Evolutionary conservation across 805 yeast genomes (phyloP), one percentile per base, ranked within the genome.

Genomic region (Vanderwaltozyma tropicalis): DNA sequence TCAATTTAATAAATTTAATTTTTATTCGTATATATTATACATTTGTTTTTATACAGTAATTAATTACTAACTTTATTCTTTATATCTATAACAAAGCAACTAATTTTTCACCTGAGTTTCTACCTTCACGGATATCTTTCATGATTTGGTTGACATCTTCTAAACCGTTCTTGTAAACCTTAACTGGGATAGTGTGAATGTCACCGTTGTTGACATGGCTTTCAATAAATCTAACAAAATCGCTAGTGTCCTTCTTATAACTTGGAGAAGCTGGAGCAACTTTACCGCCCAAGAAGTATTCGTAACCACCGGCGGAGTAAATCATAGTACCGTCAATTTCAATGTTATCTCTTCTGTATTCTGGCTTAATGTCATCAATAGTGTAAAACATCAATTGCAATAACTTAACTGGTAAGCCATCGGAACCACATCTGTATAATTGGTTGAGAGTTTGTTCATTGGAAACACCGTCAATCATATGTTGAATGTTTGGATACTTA

Each of bases 221-320:
- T 22, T 45, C 59, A 10, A 48, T 46, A 41, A 40, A 57, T 39
- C 41, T 37, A 26, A 65, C 53, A 43, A 55, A 61, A 34, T 46
- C 46, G 25, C 41, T 46, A 32, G 47, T 51, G 40, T 41, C 55
- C 21, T 38, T 37, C 41, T 50, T 55, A 41, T 48, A 52, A 11
- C 30, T 53, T 43, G 47, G 53, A 25, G 39, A 41, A 18, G 52
- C 56, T 33, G 55, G 61, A 16, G 54, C 27, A 20, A 38, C 41
- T 9, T 35, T 4, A 11, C 47, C 46, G 12, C 50, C 57, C 20
- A 68, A 57, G 18, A 59, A 44, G 21, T 61, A 53, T 3, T 55
- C 61, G 12, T 53, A 50, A 39, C 72, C 73, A 17, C 45, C 44
- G 11, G 61, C 64, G 13, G 55, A 36, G 40, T 69, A 70, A 11